Percentiles rank a stretch among this genome's conserved stretches.
phyloP scores from a whole-genome alignment of 148 eudicot species.

The Linanthus parryae region DNA sequence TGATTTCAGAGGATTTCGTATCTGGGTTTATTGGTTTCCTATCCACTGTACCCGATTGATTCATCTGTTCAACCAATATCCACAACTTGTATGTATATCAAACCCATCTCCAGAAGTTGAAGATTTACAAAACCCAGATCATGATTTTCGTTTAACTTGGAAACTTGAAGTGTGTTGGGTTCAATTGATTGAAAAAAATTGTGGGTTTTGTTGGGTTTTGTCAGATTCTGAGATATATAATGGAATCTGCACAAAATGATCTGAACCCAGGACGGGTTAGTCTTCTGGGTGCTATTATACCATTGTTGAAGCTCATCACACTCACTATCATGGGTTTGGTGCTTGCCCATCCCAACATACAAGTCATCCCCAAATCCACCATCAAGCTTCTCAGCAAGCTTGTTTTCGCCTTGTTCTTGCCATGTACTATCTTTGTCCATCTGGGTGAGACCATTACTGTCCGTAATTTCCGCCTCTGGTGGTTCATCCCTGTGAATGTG shows the following conservation, averaged over 20 bases:
- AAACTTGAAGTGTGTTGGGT: not conserved
- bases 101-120: conserved; percentile 5
- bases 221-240: too few relatives aligned
- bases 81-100: too few relatives aligned
- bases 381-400: conserved; percentile 91
- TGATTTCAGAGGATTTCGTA: too few relatives aligned
- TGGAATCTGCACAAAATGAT: conserved; percentile 14
- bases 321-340: conserved; percentile 57
- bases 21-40: too few relatives aligned
- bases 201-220: conserved; percentile 7
- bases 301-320: conserved; percentile 59
- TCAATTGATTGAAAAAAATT: not conserved
- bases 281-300: conserved; percentile 44
- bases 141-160: not conserved
- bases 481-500: conserved; percentile 87
- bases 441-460: conserved; percentile 68
- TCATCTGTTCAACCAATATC: too few relatives aligned
- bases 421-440: conserved; percentile 69
- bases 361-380: conserved; percentile 70
- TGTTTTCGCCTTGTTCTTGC: conserved; percentile 81
- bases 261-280: conserved; percentile 24
- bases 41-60: too few relatives aligned
- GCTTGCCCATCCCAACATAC: conserved; percentile 56
- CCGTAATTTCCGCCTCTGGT: conserved; percentile 59
- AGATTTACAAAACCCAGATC: conserved; percentile 5